These are phyloP conservation scores for Euphorbia pulcherrima DNA, from an alignment of 345 rosid species.

Conservation along the genomic window DNA sequence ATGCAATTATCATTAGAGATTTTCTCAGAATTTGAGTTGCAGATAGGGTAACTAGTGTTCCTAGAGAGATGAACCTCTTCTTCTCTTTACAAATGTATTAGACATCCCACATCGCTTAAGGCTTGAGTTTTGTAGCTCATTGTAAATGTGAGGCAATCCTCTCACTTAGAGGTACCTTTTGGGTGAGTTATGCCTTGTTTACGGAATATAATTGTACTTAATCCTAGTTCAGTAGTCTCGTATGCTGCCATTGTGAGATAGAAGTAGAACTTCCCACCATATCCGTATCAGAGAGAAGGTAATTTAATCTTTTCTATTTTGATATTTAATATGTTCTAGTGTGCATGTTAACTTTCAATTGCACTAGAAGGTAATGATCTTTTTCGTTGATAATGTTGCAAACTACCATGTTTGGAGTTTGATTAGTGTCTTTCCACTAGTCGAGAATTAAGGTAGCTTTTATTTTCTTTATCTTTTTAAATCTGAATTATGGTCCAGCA, in stretches of 20 bases:
- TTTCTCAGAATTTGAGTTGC: neutral
- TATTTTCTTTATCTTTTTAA: neutral
- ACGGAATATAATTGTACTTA: neutral
- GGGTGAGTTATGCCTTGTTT: no score
- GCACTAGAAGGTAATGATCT: neutral
- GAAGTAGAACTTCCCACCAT: slow-evolving; percentile 82
- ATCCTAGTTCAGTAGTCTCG: neutral
- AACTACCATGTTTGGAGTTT: neutral
- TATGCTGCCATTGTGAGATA: neutral
- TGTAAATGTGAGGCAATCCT: no score
- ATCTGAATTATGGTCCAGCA: neutral
- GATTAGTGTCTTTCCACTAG: neutral
- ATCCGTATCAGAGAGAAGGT: slow-evolving; percentile 92
- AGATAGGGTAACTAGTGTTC: neutral
- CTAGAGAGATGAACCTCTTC: neutral
- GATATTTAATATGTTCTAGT: neutral
- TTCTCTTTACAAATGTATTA: neutral
- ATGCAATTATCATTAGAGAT: neutral
- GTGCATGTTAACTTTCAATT: neutral
- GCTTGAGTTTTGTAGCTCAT: no score
- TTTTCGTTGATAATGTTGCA: neutral
- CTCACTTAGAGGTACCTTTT: no score
- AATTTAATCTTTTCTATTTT: neutral
- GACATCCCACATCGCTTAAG: no score
- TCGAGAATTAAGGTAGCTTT: neutral